Evolutionary conservation across 768 basidiomycete species (phyloP).

Genomic region (Trichaptum fuscoviolaceum): DNA sequence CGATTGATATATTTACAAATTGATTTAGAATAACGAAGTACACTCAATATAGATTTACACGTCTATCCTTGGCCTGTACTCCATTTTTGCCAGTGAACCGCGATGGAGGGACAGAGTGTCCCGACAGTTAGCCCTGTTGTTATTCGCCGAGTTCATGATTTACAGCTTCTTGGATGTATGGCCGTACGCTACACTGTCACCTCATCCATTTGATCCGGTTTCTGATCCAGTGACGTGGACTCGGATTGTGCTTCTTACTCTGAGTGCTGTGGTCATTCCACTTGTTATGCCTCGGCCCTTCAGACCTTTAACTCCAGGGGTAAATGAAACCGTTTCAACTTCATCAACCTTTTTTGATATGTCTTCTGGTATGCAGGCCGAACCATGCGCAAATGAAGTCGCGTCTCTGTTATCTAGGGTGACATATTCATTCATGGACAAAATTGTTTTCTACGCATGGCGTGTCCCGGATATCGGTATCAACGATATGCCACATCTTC

Average conservation of each 20-base stretch:
- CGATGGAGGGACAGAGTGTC: background rate
- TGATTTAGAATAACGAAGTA: background rate
- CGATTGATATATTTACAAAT: background rate
- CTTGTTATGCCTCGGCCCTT: background rate
- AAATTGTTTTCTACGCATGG: background rate
- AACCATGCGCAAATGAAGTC: background rate
- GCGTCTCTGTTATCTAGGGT: background rate
- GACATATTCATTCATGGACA: background rate
- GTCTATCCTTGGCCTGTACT: background rate
- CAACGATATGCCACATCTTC: background rate
- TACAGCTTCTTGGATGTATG: constrained; percentile 3
- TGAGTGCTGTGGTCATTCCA: background rate
- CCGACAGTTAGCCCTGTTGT: background rate
- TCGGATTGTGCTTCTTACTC: background rate
- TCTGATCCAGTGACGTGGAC: constrained; percentile 2
- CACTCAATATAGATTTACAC: background rate
- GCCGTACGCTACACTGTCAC: background rate
- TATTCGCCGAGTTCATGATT: background rate
- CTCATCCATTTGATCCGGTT: background rate
- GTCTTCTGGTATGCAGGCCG: background rate
- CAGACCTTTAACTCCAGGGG: background rate
- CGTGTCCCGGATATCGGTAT: background rate
- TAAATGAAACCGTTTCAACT: background rate
- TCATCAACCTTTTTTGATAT: background rate
- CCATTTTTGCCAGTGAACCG: background rate